Evolutionary conservation across 306 rosid genomes (phyloP).

Genomic region (Gillenia trifoliata): DNA sequence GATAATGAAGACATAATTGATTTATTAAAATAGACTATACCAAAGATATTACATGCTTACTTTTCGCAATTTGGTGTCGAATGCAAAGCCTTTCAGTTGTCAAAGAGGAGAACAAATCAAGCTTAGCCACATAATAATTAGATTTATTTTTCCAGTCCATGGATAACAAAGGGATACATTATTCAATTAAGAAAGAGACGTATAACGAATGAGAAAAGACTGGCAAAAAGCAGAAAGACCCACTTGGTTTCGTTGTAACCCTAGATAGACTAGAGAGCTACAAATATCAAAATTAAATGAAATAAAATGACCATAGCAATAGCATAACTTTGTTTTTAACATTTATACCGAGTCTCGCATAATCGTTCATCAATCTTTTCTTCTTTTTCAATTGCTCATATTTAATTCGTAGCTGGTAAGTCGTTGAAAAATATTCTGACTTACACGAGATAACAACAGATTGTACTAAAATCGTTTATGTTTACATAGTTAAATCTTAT

Average conservation of each 20-base stretch:
- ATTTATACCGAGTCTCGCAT: not conserved
- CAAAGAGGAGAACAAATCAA: not conserved
- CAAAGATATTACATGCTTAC: not conserved
- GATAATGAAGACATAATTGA: too few relatives aligned
- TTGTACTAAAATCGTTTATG: too few relatives aligned
- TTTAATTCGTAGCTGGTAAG: too few relatives aligned
- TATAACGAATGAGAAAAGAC: not conserved
- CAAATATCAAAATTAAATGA: not conserved
- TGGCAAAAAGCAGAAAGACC: not conserved
- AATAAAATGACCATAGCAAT: not conserved
- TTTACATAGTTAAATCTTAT: too few relatives aligned
- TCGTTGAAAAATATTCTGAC: too few relatives aligned
- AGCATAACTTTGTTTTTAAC: not conserved
- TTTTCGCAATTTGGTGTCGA: not conserved
- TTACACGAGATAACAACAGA: not conserved
- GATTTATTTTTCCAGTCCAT: not conserved
- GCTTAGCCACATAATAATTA: not conserved
- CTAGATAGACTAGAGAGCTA: not conserved
- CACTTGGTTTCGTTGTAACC: not conserved
- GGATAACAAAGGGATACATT: not conserved
- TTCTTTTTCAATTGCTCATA: not conserved
- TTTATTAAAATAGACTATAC: not conserved
- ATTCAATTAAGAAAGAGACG: not conserved
- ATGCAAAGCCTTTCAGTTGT: not conserved
- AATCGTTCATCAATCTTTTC: not conserved